phyloP scores from a whole-genome alignment of 805 yeast genomes.

The Cyberlindnera americana region DNA sequence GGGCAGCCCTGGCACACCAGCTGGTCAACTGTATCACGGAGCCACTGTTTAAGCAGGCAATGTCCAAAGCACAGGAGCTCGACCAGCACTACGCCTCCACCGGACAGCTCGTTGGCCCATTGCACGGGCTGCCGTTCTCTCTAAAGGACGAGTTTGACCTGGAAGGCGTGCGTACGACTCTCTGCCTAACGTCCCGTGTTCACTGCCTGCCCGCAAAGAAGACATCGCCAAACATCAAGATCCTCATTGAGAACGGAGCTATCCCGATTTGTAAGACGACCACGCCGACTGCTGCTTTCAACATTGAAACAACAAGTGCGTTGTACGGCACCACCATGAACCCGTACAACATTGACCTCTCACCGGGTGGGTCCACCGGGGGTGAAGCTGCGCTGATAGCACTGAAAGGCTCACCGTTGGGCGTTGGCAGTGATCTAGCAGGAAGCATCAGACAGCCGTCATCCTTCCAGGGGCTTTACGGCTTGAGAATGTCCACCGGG shows the following conservation, averaged over 20 bases:
- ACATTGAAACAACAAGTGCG: constrained; percentile 42
- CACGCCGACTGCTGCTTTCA: constrained; percentile 47
- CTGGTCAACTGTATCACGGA: constrained; percentile 35
- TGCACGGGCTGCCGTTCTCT: constrained; percentile 67
- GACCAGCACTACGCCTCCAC: constrained; percentile 44
- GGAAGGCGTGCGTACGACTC: constrained; percentile 43
- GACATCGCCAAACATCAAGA: constrained; percentile 36
- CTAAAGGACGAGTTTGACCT: constrained; percentile 44
- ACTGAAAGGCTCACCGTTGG: constrained; percentile 42
- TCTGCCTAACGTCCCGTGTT: constrained; percentile 44
- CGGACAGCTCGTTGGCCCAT: constrained; percentile 54
- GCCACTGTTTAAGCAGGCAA: constrained; percentile 50
- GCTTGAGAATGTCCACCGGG: constrained; percentile 41
- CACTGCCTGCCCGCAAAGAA: constrained; percentile 46
- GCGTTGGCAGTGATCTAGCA: constrained; percentile 55
- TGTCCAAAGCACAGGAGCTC: constrained; percentile 47
- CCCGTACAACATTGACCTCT: constrained; percentile 38
- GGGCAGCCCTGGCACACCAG: constrained; percentile 59
- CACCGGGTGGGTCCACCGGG: constrained; percentile 55
- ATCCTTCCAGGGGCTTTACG: constrained; percentile 38
- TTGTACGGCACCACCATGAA: constrained; percentile 44
- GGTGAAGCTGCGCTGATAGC: constrained; percentile 51
- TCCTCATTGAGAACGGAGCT: constrained; percentile 46
- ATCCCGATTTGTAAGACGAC: constrained; percentile 52
- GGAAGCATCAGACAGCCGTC: constrained; percentile 51